A percentile compares a stretch with the other conserved stretches of the same genome.
Conservation (phyloP, 1,139 yeast genomes). For the Fermentozyma sake region DNA sequence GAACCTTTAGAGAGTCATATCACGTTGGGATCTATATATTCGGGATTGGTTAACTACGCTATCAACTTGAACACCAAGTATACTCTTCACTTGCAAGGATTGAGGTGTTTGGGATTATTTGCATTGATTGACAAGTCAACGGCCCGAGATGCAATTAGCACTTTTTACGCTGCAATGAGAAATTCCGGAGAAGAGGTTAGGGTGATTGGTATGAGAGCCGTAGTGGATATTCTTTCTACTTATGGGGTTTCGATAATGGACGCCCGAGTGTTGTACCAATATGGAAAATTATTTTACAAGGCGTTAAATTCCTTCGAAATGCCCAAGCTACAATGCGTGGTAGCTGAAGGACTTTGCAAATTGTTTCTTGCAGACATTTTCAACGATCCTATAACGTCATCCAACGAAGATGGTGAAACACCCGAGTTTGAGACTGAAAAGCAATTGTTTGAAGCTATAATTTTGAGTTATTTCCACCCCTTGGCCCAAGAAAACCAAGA, state of each 20-base stretch:
- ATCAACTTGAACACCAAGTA: slow-evolving; percentile 57
- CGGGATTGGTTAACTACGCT: slow-evolving; percentile 80
- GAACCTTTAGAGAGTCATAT: slow-evolving; percentile 64
- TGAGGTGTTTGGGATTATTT: slow-evolving; percentile 74
- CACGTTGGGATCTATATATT: slow-evolving; percentile 67
- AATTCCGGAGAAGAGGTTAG: slow-evolving; percentile 51
- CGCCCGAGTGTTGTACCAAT: slow-evolving; percentile 33
- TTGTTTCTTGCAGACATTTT: slow-evolving; percentile 74
- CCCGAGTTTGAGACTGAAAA: slow-evolving; percentile 27
- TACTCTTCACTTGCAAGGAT: slow-evolving; percentile 60
- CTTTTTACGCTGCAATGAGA: slow-evolving; percentile 12
- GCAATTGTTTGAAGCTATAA: slow-evolving; percentile 60
- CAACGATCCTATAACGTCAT: slow-evolving; percentile 44
- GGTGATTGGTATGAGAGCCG: slow-evolving; percentile 59
- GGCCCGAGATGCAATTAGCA: slow-evolving; percentile 13
- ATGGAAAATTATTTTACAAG: slow-evolving; percentile 58
- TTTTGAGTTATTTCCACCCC: slow-evolving; percentile 75
- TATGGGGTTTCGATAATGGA: slow-evolving; percentile 71
- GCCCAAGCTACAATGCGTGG: slow-evolving; percentile 69
- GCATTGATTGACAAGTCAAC: slow-evolving; percentile 57
- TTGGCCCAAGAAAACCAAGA: slow-evolving; percentile 58
- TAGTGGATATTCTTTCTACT: slow-evolving; percentile 73
- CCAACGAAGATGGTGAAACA: slow-evolving; percentile 12
- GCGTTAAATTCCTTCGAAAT: slow-evolving; percentile 54
- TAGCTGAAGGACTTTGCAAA: slow-evolving; percentile 87